Conservation (phyloP, 805 yeast genomes). For the Hanseniaspora clermontiae region DNA sequence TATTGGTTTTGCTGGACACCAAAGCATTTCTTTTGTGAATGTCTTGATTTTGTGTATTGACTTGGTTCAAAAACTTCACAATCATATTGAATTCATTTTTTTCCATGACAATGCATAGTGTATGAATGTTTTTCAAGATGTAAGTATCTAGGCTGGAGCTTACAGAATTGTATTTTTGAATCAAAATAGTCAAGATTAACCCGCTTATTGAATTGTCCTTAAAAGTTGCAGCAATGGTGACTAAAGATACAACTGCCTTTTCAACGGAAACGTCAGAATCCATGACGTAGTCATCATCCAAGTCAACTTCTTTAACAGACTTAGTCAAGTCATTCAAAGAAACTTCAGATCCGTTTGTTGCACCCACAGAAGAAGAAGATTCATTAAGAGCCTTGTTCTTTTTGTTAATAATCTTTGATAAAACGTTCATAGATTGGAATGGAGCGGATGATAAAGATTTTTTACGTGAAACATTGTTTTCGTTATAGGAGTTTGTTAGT, state of each 20-base stretch:
- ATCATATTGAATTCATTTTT: slow-evolving; percentile 57
- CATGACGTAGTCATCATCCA: not conserved
- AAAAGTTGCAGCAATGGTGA: slow-evolving; percentile 52
- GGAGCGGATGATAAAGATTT: slow-evolving; percentile 1
- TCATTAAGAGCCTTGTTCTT: slow-evolving; percentile 9
- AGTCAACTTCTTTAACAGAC: not conserved
- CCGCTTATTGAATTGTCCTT: slow-evolving; percentile 62
- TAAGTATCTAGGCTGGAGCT: slow-evolving; percentile 42
- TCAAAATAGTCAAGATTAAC: slow-evolving; percentile 65
- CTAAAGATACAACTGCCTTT: slow-evolving; percentile 57
- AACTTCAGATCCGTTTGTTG: slow-evolving; percentile 1
- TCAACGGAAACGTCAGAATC: slow-evolving; percentile 25
- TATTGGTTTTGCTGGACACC: slow-evolving; percentile 20
- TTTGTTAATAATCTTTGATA: slow-evolving; percentile 1
- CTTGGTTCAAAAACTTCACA: slow-evolving; percentile 43
- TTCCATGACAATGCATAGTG: slow-evolving; percentile 48
- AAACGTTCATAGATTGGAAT: slow-evolving; percentile 9
- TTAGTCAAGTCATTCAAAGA: not conserved
- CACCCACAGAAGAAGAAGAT: not conserved
- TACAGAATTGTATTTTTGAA: slow-evolving; percentile 51
- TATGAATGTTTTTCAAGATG: slow-evolving; percentile 49
- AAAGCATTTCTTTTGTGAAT: slow-evolving; percentile 34
- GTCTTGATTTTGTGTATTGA: slow-evolving; percentile 35
- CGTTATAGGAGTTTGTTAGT: not conserved
- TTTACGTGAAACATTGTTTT: not conserved